Evolutionary conservation across 2,329 filamentous ascomycete genomes (phyloP).

Genomic region (Xylariales sp.): DNA sequence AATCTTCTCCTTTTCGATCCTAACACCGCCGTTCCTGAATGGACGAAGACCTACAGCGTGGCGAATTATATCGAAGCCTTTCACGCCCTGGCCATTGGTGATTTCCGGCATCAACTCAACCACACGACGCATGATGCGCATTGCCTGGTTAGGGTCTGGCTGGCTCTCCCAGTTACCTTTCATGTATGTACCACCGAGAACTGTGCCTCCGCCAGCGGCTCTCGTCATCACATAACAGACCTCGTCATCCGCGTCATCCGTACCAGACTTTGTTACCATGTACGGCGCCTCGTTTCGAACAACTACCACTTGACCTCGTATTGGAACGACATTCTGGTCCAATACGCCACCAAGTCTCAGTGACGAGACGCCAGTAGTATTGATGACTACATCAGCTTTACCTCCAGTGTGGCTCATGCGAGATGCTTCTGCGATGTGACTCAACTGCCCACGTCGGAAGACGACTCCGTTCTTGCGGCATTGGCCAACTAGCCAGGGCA

Average conservation of each 20-base stretch:
- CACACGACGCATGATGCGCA: constrained; percentile 85
- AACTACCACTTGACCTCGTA: constrained; percentile 84
- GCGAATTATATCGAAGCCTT: constrained; percentile 78
- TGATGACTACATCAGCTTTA: constrained; percentile 77
- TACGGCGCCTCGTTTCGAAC: constrained; percentile 80
- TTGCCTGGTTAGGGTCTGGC: constrained; percentile 81
- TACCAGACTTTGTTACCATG: constrained; percentile 78
- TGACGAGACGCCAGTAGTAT: constrained; percentile 84
- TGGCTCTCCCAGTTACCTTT: constrained; percentile 82
- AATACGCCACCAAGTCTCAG: constrained; percentile 82
- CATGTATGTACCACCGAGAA: constrained; percentile 88
- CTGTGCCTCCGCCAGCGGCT: constrained; percentile 81
- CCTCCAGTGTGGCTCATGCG: constrained; percentile 67
- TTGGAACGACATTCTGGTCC: constrained; percentile 78
- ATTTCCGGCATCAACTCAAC: constrained; percentile 73
- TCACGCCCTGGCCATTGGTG: constrained; percentile 73
- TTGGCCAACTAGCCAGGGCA: constrained; percentile 85
- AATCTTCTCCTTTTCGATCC: constrained; percentile 79
- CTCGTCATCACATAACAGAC: constrained; percentile 85
- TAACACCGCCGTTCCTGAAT: constrained; percentile 76
- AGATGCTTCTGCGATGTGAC: constrained; percentile 79
- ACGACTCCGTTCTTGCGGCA: constrained; percentile 79
- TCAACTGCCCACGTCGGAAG: constrained; percentile 70
- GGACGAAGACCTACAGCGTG: constrained; percentile 87
- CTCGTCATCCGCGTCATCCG: constrained; percentile 79